A percentile compares a stretch with the other conserved stretches of the same genome.
These are phyloP conservation scores for Symbiotaphrina buchneri DNA, from an alignment of 495 filamentous ascomycete species.

Conservation along the genomic window DNA sequence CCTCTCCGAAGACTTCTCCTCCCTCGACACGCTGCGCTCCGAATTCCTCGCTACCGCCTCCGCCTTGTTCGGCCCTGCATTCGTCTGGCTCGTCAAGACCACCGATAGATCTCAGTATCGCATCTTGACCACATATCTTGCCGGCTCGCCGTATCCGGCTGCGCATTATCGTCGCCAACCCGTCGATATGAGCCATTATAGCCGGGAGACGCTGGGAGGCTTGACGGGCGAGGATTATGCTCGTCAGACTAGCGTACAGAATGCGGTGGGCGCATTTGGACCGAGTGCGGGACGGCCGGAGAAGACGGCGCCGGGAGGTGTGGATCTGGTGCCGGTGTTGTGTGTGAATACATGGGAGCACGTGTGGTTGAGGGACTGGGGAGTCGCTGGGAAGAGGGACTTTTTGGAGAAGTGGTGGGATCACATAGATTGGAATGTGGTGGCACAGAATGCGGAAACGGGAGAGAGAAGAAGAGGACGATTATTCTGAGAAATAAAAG, in stretches of 20 bases:
- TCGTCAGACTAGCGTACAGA: constrained; percentile 11
- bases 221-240: constrained; percentile 4
- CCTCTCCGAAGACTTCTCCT: constrained; percentile 49
- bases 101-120: constrained; percentile 25
- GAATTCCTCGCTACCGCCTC: constrained; percentile 65
- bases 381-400: constrained; percentile 50
- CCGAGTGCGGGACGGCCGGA: constrained; percentile 15
- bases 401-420: constrained; percentile 77
- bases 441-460: constrained; percentile 13
- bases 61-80: constrained; percentile 90
- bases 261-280: constrained; percentile 24
- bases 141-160: constrained; percentile 67
- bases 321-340: constrained; percentile 49
- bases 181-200: constrained; percentile 56
- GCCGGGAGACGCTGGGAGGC: constrained; percentile 5
- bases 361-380: constrained; percentile 71
- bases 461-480: no score
- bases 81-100: constrained; percentile 72
- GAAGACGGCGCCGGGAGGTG: constrained; percentile 39
- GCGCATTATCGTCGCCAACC: constrained; percentile 66
- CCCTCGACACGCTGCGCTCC: constrained; percentile 52
- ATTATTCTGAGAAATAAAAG: no score
- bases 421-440: constrained; percentile 60
- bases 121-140: constrained; percentile 76
- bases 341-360: constrained; percentile 97